These are phyloP conservation scores for Cercospora sojina DNA, from an alignment of 2,329 filamentous ascomycete species.

Conservation along the genomic window DNA sequence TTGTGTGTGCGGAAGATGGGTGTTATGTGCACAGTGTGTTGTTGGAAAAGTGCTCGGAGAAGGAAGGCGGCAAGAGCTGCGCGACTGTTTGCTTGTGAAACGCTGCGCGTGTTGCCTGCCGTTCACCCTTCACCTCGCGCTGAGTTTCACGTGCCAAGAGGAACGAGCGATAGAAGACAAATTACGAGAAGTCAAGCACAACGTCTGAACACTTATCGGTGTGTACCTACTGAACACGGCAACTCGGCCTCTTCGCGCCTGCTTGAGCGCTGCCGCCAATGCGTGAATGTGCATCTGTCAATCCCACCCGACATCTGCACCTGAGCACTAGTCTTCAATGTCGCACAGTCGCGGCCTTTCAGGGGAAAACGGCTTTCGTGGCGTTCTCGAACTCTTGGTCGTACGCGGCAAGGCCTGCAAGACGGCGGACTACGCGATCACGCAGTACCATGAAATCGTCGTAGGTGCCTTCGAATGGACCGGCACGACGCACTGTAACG, in stretches of 20 bases:
- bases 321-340: not conserved
- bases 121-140: not conserved
- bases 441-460: slow-evolving; percentile 22
- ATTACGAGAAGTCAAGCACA: not conserved
- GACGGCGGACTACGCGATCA: slow-evolving; percentile 11
- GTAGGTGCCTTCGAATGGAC: slow-evolving; percentile 15
- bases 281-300: not conserved
- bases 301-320: not conserved
- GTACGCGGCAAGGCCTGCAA: slow-evolving; percentile 16
- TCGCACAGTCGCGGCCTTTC: not conserved
- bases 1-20: not conserved
- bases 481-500: slow-evolving; percentile 5
- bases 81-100: not conserved
- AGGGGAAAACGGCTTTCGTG: not conserved
- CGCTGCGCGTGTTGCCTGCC: not conserved
- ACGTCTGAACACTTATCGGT: not conserved
- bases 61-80: not conserved
- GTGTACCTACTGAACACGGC: not conserved
- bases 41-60: not conserved
- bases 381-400: slow-evolving; percentile 5
- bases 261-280: not conserved
- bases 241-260: not conserved
- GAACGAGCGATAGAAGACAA: not conserved
- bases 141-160: not conserved
- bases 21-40: not conserved